Evolutionary conservation across 106 monocot species (phyloP).

Genomic region (Dendrobium chrysotoxum): DNA sequence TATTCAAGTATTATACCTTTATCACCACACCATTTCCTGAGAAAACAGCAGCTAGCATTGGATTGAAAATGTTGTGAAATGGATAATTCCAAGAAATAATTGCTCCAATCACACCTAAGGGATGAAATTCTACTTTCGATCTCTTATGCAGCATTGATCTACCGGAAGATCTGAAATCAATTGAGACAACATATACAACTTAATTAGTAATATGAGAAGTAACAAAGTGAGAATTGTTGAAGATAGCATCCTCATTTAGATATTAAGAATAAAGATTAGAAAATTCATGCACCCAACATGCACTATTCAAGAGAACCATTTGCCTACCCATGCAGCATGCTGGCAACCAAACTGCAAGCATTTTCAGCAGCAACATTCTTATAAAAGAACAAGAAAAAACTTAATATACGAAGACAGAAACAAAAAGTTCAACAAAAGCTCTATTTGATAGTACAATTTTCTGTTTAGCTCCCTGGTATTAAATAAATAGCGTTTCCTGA

Average conservation of each 20-base stretch:
- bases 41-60: conserved; percentile 95
- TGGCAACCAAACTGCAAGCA: not conserved
- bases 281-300: not conserved
- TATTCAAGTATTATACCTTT: conserved; percentile 49
- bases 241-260: not conserved
- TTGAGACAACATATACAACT: not conserved
- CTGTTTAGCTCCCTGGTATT: not conserved
- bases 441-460: not conserved
- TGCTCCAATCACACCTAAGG: conserved; percentile 95
- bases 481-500: too few species aligned
- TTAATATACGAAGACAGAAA: too few species aligned
- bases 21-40: conserved; percentile 94
- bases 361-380: too few species aligned
- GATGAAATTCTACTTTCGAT: conserved; percentile 95
- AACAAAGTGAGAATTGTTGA: not conserved
- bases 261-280: not conserved
- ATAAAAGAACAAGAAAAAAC: too few species aligned
- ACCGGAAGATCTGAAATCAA: conserved; percentile 53
- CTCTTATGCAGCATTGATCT: conserved; percentile 97
- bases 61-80: conserved; percentile 96
- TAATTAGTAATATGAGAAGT: not conserved
- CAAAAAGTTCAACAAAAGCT: not conserved
- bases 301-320: too few species aligned
- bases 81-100: conserved; percentile 99
- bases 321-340: not conserved